Percentiles rank a stretch among this genome's conserved stretches.
These are phyloP conservation scores for Metschnikowia borealis DNA, from an alignment of 805 yeast species.

Conservation along the genomic window DNA sequence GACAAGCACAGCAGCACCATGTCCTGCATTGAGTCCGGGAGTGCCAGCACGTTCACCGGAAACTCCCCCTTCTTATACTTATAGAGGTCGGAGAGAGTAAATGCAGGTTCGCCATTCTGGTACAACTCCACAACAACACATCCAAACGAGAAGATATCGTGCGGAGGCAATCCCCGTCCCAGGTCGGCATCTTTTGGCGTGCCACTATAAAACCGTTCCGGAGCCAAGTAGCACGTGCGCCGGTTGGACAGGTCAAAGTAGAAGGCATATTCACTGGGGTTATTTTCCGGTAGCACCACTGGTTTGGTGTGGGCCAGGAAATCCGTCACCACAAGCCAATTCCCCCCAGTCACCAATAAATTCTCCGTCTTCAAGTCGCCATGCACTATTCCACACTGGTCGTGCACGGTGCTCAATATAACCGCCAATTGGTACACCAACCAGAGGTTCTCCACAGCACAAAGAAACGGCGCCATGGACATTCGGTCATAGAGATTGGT, in stretches of 20 bases:
- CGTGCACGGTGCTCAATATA: constrained; percentile 63
- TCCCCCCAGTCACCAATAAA: constrained; percentile 80
- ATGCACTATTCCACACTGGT: constrained; percentile 54
- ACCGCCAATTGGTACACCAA: constrained; percentile 72
- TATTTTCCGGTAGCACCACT: constrained; percentile 79
- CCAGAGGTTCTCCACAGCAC: constrained; percentile 77
- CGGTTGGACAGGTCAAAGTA: constrained; percentile 89
- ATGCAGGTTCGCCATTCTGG: constrained; percentile 80
- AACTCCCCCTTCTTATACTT: constrained; percentile 71
- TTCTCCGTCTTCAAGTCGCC: constrained; percentile 94
- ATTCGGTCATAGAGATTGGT: constrained; percentile 85
- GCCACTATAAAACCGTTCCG: constrained; percentile 69
- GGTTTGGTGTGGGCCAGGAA: constrained; percentile 81
- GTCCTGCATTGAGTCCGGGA: constrained; percentile 50
- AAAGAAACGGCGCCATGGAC: constrained; percentile 82
- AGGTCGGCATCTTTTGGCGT: constrained; percentile 5
- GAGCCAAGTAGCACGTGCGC: constrained; percentile 87
- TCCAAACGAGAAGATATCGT: constrained; percentile 82
- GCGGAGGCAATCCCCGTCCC: constrained; percentile 44
- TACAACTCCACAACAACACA: constrained; percentile 90
- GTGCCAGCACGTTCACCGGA: constrained; percentile 56
- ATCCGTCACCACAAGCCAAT: constrained; percentile 79
- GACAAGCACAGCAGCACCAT: constrained; percentile 62
- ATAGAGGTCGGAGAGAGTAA: constrained; percentile 82
- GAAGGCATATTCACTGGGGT: constrained; percentile 87